Evolutionary conservation across 2,329 filamentous ascomycete genomes (phyloP).

Genomic region (Microsporum audouinii): DNA sequence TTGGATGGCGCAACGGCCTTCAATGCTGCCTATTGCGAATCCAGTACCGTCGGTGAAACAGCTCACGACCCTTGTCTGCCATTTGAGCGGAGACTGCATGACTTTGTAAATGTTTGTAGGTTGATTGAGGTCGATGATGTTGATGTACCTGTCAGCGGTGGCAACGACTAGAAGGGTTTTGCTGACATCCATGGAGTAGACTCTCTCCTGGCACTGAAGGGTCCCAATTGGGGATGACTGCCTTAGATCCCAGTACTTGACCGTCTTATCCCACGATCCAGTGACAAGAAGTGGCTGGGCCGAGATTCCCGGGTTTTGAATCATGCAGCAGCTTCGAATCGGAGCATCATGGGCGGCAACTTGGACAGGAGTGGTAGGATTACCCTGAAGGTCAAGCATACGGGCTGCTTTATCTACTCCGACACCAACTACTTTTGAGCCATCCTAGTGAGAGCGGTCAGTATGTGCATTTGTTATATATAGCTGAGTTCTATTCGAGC

Average conservation of each 20-base stretch:
- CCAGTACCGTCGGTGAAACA: constrained; percentile 88
- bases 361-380: constrained; percentile 48
- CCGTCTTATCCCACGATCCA: constrained; percentile 53
- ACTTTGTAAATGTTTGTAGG: constrained; percentile 92
- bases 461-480: neutral
- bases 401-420: constrained; percentile 87
- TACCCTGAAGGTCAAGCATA: constrained; percentile 63
- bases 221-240: constrained; percentile 36
- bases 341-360: constrained; percentile 77
- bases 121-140: constrained; percentile 81
- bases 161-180: constrained; percentile 82
- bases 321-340: constrained; percentile 67
- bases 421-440: constrained; percentile 72
- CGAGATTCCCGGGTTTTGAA: constrained; percentile 46
- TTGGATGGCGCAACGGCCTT: constrained; percentile 94
- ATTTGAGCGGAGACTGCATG: constrained; percentile 89
- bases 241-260: constrained; percentile 48
- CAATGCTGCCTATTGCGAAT: constrained; percentile 91
- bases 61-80: constrained; percentile 90
- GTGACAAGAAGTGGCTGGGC: constrained; percentile 71
- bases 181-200: constrained; percentile 83
- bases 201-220: constrained; percentile 41
- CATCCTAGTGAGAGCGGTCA: constrained; percentile 51
- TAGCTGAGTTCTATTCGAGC: constrained; percentile 18
- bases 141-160: constrained; percentile 91